Conservation (phyloP, 768 basidiomycete species). For the Pholiota microspora region DNA sequence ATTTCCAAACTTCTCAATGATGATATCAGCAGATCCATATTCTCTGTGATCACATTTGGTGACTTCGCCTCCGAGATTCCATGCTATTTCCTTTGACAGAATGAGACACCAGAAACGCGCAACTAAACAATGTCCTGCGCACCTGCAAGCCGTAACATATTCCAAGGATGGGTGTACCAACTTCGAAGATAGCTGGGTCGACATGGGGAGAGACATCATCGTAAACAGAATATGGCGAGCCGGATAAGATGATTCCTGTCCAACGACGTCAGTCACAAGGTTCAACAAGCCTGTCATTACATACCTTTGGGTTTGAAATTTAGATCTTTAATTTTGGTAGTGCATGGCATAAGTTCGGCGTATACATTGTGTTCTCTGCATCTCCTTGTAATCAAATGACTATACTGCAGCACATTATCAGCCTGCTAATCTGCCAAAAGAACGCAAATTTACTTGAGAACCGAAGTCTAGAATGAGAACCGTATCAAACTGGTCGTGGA, state of each 20-base stretch:
- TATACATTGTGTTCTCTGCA: constrained; percentile 98
- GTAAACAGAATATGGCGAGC: constrained; percentile 98
- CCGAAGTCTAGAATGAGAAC: constrained; percentile 97
- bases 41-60: constrained; percentile 88
- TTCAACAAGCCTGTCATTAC: background rate
- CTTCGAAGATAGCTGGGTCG: constrained; percentile 85
- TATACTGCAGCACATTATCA: constrained; percentile 58
- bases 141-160: constrained; percentile 98
- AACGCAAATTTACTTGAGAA: constrained; percentile 64
- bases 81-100: constrained; percentile 79
- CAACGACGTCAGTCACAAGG: background rate
- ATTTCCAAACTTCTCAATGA: constrained; percentile 62
- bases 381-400: constrained; percentile 95
- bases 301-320: constrained; percentile 93
- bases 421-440: background rate
- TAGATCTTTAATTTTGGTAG: constrained; percentile 82
- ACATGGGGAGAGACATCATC: constrained; percentile 91
- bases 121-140: constrained; percentile 15
- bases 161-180: constrained; percentile 89
- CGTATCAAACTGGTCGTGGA: constrained; percentile 94
- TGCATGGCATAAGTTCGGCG: constrained; percentile 97
- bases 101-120: background rate
- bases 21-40: constrained; percentile 88
- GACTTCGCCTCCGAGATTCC: constrained; percentile 82
- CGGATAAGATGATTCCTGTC: constrained; percentile 90